Conservation (phyloP, 257 asterid genomes). For the Ophiorrhiza pumila region DNA sequence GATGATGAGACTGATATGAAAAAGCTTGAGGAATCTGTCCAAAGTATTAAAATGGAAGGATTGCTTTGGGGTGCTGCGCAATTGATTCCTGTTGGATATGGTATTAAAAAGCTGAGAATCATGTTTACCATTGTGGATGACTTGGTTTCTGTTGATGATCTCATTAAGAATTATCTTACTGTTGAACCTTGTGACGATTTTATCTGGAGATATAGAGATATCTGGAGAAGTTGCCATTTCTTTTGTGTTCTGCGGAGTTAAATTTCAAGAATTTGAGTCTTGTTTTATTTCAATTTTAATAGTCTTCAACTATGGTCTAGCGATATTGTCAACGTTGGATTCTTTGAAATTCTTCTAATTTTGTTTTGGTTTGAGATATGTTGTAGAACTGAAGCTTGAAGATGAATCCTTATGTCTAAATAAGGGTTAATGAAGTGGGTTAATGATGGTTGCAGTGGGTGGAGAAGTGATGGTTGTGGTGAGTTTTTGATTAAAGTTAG, state of each 20-base stretch:
- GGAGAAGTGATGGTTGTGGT: too few species aligned
- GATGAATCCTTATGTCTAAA: too few species aligned
- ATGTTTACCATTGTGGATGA: constrained; percentile 41
- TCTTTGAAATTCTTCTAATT: too few species aligned
- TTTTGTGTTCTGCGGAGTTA: neutral
- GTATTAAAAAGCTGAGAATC: constrained; percentile 33
- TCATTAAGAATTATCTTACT: constrained; percentile 23
- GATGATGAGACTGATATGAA: constrained; percentile 96
- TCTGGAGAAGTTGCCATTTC: neutral
- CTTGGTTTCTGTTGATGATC: constrained; percentile 32
- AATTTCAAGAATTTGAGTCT: too few species aligned
- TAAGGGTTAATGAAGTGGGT: too few species aligned
- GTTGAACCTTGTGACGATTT: constrained; percentile 49
- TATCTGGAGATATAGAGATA: constrained; percentile 56
- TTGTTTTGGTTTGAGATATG: too few species aligned
- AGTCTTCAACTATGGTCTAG: neutral
- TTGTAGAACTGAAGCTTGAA: too few species aligned
- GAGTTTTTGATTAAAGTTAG: too few species aligned
- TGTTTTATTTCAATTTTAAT: too few species aligned
- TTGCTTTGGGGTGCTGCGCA: constrained; percentile 75
- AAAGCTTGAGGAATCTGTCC: constrained; percentile 88
- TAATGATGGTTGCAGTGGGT: too few species aligned
- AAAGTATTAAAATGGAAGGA: constrained; percentile 68
- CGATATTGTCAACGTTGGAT: neutral
- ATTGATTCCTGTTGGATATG: constrained; percentile 32